A percentile compares a stretch with the other conserved stretches of the same genome.
These are phyloP conservation scores for Leccinum fuscescens DNA, from an alignment of 1,284 basidiomycete species.

Conservation along the genomic window DNA sequence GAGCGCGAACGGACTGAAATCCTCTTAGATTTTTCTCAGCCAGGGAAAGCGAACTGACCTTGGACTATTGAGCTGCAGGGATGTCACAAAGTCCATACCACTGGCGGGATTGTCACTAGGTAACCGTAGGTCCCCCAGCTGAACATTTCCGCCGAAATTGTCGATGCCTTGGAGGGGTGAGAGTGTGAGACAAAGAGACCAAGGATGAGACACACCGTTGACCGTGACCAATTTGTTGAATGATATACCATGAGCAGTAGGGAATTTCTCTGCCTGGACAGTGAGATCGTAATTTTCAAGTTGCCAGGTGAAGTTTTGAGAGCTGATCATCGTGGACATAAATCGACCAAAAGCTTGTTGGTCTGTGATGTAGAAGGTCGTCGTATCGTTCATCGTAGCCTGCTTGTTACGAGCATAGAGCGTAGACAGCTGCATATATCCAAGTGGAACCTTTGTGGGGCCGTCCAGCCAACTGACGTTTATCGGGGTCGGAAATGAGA, in stretches of 20 bases:
- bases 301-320: constrained; percentile 71
- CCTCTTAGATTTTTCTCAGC: neutral
- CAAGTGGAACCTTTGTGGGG: constrained; percentile 44
- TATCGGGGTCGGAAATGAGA: constrained; percentile 53
- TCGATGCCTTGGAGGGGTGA: neutral
- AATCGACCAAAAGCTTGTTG: constrained; percentile 57
- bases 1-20: constrained; percentile 61
- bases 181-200: neutral
- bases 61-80: constrained; percentile 59
- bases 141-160: constrained; percentile 49
- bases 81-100: constrained; percentile 65
- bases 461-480: constrained; percentile 56
- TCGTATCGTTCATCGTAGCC: constrained; percentile 58
- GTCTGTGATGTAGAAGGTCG: constrained; percentile 54
- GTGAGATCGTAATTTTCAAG: constrained; percentile 56
- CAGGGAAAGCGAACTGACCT: constrained; percentile 40
- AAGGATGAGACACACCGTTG: constrained; percentile 35
- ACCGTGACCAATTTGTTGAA: constrained; percentile 61
- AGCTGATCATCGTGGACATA: constrained; percentile 61
- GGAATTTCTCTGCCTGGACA: constrained; percentile 70
- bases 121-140: constrained; percentile 62
- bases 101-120: constrained; percentile 68
- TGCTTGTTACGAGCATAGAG: constrained; percentile 48
- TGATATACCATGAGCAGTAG: constrained; percentile 56
- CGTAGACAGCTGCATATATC: constrained; percentile 45